Conservation (phyloP, 2,329 filamentous ascomycete species). For the Sporothrix euskadiensis region DNA sequence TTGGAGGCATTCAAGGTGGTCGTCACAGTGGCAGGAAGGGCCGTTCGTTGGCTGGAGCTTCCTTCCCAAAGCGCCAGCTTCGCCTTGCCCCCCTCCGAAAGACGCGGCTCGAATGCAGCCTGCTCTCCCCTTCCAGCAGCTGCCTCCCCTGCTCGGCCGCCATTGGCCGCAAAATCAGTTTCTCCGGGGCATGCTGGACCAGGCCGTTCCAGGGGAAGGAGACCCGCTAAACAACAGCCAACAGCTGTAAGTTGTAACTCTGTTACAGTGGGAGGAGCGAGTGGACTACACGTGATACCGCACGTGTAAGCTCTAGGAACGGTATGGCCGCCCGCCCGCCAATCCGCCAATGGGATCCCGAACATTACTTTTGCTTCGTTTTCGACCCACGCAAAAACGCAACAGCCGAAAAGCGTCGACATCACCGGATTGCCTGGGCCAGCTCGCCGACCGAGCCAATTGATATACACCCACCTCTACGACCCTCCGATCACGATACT, state of each 20-base stretch:
- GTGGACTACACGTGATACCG: too few species aligned
- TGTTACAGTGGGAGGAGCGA: too few species aligned
- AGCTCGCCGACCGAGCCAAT: conserved; percentile 32
- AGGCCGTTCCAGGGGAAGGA: background rate
- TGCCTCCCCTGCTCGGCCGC: background rate
- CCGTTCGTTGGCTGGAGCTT: conserved; percentile 18
- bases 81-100: conserved; percentile 15
- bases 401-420: conserved; percentile 28
- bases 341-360: conserved; percentile 31
- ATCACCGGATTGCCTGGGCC: conserved; percentile 28
- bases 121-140: conserved; percentile 32
- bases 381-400: conserved; percentile 31
- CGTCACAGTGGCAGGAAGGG: background rate
- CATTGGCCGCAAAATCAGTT: conserved; percentile 29
- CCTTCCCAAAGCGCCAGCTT: conserved; percentile 28
- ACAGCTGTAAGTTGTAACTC: too few species aligned
- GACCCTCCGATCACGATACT: background rate
- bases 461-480: conserved; percentile 25
- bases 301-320: conserved; percentile 21
- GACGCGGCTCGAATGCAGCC: conserved; percentile 50
- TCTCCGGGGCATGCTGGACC: conserved; percentile 17
- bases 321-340: background rate
- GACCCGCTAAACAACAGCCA: background rate
- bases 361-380: conserved; percentile 31
- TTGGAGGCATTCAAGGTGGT: conserved; percentile 8